Conservation (phyloP, 495 filamentous ascomycete species). For the Penicillium paxilli region DNA sequence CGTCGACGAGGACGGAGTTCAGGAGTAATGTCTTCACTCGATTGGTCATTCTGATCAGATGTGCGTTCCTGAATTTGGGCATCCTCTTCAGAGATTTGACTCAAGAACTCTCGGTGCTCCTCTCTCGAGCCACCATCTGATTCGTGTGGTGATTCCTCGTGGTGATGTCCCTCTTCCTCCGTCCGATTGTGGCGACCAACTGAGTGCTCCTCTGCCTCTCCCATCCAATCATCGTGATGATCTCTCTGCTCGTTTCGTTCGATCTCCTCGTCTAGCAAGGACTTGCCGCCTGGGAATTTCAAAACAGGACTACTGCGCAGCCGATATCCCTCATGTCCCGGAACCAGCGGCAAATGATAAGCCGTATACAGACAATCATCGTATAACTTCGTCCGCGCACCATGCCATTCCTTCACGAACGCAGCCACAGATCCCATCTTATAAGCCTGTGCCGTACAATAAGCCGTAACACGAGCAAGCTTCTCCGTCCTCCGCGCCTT, state of each 20-base stretch:
- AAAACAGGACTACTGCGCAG: constrained; percentile 85
- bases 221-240: constrained; percentile 86
- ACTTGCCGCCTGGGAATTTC: constrained; percentile 90
- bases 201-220: constrained; percentile 50
- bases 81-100: constrained; percentile 20
- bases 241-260: constrained; percentile 88
- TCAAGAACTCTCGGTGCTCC: constrained; percentile 14
- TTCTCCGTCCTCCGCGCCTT: constrained; percentile 87
- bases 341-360: constrained; percentile 87
- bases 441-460: constrained; percentile 93
- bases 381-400: constrained; percentile 96
- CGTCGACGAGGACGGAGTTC: constrained; percentile 22
- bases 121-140: constrained; percentile 10
- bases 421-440: constrained; percentile 81
- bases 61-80: constrained; percentile 17
- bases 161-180: constrained; percentile 39
- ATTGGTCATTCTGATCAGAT: not conserved
- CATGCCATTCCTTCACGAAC: constrained; percentile 86
- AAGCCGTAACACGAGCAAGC: constrained; percentile 86
- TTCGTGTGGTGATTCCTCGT: constrained; percentile 15
- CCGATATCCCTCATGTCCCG: constrained; percentile 81
- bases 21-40: not conserved
- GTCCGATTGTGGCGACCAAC: constrained; percentile 29
- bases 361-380: constrained; percentile 97
- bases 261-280: constrained; percentile 92